Conservation (phyloP, 1,284 basidiomycete genomes). For the Leccinum huronense region DNA sequence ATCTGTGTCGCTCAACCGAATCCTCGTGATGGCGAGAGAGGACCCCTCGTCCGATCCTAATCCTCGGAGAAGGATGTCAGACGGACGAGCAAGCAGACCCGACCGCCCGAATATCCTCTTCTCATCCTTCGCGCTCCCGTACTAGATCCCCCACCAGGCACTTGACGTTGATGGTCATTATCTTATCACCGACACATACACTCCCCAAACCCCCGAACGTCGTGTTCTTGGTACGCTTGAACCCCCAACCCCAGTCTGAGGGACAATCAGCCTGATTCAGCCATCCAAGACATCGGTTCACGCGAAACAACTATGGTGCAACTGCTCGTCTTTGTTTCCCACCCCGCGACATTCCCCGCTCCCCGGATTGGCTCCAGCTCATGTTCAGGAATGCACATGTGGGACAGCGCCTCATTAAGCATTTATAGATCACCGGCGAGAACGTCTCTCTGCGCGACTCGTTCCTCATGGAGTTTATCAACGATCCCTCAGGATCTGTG, state of each 20-base stretch:
- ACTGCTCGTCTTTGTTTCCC: conserved; percentile 13
- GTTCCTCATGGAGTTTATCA: conserved; percentile 17
- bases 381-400: neutral
- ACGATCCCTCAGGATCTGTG: conserved; percentile 21
- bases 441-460: neutral
- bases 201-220: neutral
- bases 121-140: no score
- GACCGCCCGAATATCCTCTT: no score
- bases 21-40: no score
- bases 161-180: neutral
- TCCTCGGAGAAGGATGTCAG: no score
- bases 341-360: conserved; percentile 18
- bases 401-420: neutral
- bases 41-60: no score
- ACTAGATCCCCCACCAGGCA: neutral
- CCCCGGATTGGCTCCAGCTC: neutral
- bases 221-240: conserved; percentile 1
- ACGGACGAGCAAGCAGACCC: no score
- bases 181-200: neutral
- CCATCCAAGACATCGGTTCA: neutral
- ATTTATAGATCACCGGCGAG: conserved; percentile 3
- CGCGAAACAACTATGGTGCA: neutral
- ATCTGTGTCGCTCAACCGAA: no score
- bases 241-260: neutral
- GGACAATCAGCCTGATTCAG: conserved; percentile 3